Percentiles rank a stretch among this genome's conserved stretches.
These are phyloP conservation scores for Lipomyces spencermartinsiae DNA, from an alignment of 805 yeast species.

Conservation along the genomic window DNA sequence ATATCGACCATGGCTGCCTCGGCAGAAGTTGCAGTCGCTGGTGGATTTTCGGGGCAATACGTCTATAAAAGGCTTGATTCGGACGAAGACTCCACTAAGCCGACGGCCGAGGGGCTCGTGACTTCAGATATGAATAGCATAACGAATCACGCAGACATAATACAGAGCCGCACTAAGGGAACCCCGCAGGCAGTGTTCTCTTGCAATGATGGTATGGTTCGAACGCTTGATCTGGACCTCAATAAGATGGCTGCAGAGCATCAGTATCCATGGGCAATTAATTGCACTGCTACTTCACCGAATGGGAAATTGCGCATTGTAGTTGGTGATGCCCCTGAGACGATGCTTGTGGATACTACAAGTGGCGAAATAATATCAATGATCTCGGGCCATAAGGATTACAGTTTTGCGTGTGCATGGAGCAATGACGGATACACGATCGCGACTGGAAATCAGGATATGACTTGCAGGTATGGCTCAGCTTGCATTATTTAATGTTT, in stretches of 20 bases:
- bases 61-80: constrained; percentile 48
- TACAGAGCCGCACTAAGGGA: constrained; percentile 24
- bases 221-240: constrained; percentile 51
- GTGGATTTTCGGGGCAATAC: constrained; percentile 62
- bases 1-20: constrained; percentile 58
- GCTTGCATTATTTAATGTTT: constrained; percentile 46
- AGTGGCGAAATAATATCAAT: constrained; percentile 37
- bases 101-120: constrained; percentile 48
- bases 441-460: constrained; percentile 68
- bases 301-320: constrained; percentile 52
- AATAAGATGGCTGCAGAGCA: constrained; percentile 34
- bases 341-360: constrained; percentile 56
- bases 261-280: constrained; percentile 56
- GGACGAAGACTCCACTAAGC: constrained; percentile 16
- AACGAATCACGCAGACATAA: constrained; percentile 56
- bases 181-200: constrained; percentile 52
- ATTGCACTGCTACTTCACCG: constrained; percentile 56
- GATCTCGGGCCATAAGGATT: constrained; percentile 59
- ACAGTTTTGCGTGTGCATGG: constrained; percentile 69
- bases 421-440: constrained; percentile 51
- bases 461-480: constrained; percentile 51
- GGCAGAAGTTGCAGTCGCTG: constrained; percentile 53
- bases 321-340: constrained; percentile 58
- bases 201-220: constrained; percentile 56
- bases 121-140: constrained; percentile 57